Evolutionary conservation across 805 yeast genomes (phyloP).

Genomic region (Starmerella sirachaensis): DNA sequence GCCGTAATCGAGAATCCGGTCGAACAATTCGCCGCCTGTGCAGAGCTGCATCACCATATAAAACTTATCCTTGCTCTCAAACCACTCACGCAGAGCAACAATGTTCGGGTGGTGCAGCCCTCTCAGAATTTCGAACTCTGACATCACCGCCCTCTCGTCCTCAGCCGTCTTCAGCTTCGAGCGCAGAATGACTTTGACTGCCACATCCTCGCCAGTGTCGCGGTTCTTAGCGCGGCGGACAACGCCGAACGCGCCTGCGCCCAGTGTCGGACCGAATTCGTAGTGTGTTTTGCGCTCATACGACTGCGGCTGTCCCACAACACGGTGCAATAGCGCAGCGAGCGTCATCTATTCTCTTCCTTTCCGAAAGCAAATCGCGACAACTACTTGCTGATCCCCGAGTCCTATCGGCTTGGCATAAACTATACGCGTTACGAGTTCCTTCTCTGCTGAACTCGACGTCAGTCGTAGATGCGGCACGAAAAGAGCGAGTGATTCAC

Average conservation of each 20-base stretch:
- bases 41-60: constrained; percentile 91
- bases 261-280: constrained; percentile 70
- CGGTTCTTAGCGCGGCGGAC: constrained; percentile 61
- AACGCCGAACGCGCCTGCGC: constrained; percentile 93
- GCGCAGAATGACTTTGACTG: constrained; percentile 78
- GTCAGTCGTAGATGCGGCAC: too few species aligned
- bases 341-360: constrained; percentile 16
- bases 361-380: too few species aligned
- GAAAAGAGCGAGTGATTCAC: too few species aligned
- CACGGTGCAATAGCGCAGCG: constrained; percentile 34
- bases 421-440: too few species aligned
- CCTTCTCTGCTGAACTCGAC: too few species aligned
- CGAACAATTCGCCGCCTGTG: constrained; percentile 91
- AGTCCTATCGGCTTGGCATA: too few species aligned
- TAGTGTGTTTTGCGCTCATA: constrained; percentile 57
- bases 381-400: too few species aligned
- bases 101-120: constrained; percentile 71
- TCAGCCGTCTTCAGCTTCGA: constrained; percentile 57
- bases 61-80: constrained; percentile 82
- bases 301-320: constrained; percentile 63
- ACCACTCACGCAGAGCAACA: constrained; percentile 85
- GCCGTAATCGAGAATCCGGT: constrained; percentile 68
- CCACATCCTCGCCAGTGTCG: constrained; percentile 57
- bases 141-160: constrained; percentile 61
- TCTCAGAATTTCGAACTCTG: constrained; percentile 61